Evolutionary conservation across 768 basidiomycete species (phyloP), one percentile per base, ranked within the genome.

Genomic region (Leccinum variicolor): DNA sequence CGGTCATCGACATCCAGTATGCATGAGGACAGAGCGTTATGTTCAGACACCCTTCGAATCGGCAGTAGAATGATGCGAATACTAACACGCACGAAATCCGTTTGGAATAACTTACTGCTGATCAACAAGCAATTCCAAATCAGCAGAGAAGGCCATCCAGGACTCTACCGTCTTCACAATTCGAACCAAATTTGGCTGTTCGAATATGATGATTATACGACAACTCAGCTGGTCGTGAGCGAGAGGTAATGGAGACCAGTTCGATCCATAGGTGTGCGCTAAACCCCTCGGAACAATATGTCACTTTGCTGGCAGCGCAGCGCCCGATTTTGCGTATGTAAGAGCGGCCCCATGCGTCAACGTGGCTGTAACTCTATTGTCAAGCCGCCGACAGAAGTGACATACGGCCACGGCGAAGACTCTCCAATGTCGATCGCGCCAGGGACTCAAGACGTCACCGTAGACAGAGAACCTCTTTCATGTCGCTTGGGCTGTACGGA

Each of bases 91-190:
- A 52, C 52, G 29, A 36, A 63, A 52, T 17, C 28, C 50, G 47
- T n/a, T 55, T 29, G 28, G 55, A 47, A 56, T 48, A 19, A 48
- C 47, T 50, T 33, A 33, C 36, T 47, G 26, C 33, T 45, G 65
- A 68, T 70, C 64, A 31, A 52, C 55, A 60, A 50, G 34, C 62
- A 61, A 64, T 70, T 64, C 57, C 59, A 64, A 70, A 63, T 50
- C 45, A 48, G 21, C 49, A 50, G 46, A 49, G 48, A 53, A 52
- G 56, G 49, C 41, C 61, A 10, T 33, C 31, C 26, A 26, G 25
- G 6, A n/a, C 2, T 21, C 45, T 26, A 26, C 26, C 25, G 25
- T 25, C 54, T 51, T 58, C 61, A 63, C 58, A 15, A 43, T 60
- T 29, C 41, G 28, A 49, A 15, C 52, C 48, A 36, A 59, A 60